A percentile compares a stretch with the other conserved stretches of the same genome.
phyloP scores from a whole-genome alignment of 2,329 filamentous ascomycete genomes.

The Hyphodiscus sp. region DNA sequence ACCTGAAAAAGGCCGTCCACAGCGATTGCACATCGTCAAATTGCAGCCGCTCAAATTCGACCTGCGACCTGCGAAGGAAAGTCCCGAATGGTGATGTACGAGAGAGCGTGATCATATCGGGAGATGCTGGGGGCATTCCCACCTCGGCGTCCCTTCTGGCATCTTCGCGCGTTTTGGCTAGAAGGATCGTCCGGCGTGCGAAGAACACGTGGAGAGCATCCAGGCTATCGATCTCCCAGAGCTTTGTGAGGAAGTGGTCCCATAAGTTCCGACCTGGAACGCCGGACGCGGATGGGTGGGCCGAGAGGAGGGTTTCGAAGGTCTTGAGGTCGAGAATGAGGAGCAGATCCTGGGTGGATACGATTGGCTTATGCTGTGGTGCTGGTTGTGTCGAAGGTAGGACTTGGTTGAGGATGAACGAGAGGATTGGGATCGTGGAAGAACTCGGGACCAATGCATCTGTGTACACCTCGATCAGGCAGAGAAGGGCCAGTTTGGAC shows the following conservation, averaged over 20 bases:
- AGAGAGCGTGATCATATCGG: slow-evolving; percentile 55
- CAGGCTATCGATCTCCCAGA: slow-evolving; percentile 81
- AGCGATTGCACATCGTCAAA: slow-evolving; percentile 74
- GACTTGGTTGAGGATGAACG: slow-evolving; percentile 69
- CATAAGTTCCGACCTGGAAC: slow-evolving; percentile 77
- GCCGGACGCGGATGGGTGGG: slow-evolving; percentile 45
- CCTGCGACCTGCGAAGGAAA: slow-evolving; percentile 67
- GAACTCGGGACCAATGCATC: slow-evolving; percentile 61
- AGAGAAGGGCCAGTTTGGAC: slow-evolving; percentile 76
- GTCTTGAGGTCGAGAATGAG: slow-evolving; percentile 49
- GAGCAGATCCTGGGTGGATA: slow-evolving; percentile 11
- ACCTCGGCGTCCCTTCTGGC: slow-evolving; percentile 48
- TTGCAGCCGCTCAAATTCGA: slow-evolving; percentile 74
- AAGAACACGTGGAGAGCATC: slow-evolving; percentile 78
- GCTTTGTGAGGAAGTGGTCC: slow-evolving; percentile 72
- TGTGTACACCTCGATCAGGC: slow-evolving; percentile 75
- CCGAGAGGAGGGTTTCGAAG: slow-evolving; percentile 52
- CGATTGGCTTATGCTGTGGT: slow-evolving; percentile 7
- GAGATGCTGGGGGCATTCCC: slow-evolving; percentile 41
- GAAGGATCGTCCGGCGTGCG: slow-evolving; percentile 46
- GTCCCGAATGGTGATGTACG: slow-evolving; percentile 72
- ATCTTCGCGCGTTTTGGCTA: slow-evolving; percentile 58
- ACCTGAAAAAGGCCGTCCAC: slow-evolving; percentile 78
- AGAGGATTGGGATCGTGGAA: slow-evolving; percentile 68
- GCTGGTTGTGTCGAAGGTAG: slow-evolving; percentile 41